Percentiles rank a stretch among this genome's conserved stretches.
These are phyloP conservation scores for Penicillium cinerascens DNA, from an alignment of 495 filamentous ascomycete genomes.

Conservation along the genomic window DNA sequence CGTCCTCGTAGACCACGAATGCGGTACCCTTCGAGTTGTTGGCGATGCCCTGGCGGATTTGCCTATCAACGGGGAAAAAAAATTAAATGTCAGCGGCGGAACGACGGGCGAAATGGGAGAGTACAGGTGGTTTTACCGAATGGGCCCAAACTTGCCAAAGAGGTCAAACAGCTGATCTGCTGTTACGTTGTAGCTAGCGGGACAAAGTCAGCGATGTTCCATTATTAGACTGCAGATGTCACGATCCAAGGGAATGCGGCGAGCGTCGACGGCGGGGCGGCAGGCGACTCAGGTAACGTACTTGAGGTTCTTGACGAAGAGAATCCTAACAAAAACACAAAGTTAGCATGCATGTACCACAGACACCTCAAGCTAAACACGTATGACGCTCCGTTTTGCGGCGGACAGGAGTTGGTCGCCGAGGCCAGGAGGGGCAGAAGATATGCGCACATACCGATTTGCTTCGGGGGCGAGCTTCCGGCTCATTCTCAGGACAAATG, in stretches of 20 bases:
- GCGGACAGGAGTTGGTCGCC: constrained; percentile 7
- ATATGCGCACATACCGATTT: constrained; percentile 66
- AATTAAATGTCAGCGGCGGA: constrained; percentile 25
- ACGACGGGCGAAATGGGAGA: not conserved
- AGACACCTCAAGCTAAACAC: not conserved
- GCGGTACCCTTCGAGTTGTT: constrained; percentile 97
- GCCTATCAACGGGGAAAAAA: constrained; percentile 51
- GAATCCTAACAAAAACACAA: constrained; percentile 58
- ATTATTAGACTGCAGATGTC: not conserved
- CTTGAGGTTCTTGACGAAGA: constrained; percentile 98
- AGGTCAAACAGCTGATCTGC: constrained; percentile 92
- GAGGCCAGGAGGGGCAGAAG: constrained; percentile 31
- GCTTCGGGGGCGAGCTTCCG: constrained; percentile 92
- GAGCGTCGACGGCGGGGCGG: constrained; percentile 1
- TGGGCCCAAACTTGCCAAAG: constrained; percentile 90
- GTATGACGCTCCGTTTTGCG: constrained; percentile 5
- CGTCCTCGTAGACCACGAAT: constrained; percentile 99
- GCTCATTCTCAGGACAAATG: constrained; percentile 45
- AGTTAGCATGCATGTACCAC: constrained; percentile 21
- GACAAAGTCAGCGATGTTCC: not conserved
- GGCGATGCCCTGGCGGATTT: constrained; percentile 97
- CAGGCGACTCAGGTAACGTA: constrained; percentile 37
- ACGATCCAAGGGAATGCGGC: not conserved
- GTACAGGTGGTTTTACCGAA: constrained; percentile 60
- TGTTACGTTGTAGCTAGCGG: constrained; percentile 84